These are phyloP conservation scores for Yamadazyma oceani DNA, from an alignment of 1,139 yeast species.

Conservation along the genomic window DNA sequence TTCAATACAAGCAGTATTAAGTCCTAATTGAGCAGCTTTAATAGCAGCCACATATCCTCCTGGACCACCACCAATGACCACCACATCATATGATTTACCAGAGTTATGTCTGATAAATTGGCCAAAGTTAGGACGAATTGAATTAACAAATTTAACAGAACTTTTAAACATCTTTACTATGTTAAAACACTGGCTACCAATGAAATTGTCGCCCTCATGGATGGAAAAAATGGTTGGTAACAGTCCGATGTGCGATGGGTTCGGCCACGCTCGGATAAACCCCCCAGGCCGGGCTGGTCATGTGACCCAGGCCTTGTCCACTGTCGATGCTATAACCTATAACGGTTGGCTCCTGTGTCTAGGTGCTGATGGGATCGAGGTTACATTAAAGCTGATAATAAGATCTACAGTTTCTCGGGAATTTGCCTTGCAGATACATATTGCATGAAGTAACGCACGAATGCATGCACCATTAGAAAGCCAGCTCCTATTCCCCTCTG, in stretches of 20 bases:
- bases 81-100: constrained; percentile 69
- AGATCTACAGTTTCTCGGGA: no score
- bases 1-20: constrained; percentile 93
- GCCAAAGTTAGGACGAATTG: constrained; percentile 8
- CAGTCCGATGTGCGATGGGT: constrained; percentile 17
- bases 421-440: no score
- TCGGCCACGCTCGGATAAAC: constrained; percentile 11
- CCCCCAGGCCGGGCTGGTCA: no score
- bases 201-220: background rate
- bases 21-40: constrained; percentile 95
- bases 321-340: no score
- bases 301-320: no score
- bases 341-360: no score
- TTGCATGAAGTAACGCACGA: no score
- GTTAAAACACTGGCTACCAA: background rate
- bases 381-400: no score
- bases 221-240: constrained; percentile 17
- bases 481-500: no score
- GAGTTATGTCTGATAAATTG: constrained; percentile 42
- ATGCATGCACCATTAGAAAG: no score
- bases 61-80: constrained; percentile 98
- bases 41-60: constrained; percentile 99
- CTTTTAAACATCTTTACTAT: constrained; percentile 13
- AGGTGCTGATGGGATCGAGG: no score
- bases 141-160: constrained; percentile 8